Conservation (phyloP, 2,329 filamentous ascomycete species). For the Colletotrichum graminicola region DNA sequence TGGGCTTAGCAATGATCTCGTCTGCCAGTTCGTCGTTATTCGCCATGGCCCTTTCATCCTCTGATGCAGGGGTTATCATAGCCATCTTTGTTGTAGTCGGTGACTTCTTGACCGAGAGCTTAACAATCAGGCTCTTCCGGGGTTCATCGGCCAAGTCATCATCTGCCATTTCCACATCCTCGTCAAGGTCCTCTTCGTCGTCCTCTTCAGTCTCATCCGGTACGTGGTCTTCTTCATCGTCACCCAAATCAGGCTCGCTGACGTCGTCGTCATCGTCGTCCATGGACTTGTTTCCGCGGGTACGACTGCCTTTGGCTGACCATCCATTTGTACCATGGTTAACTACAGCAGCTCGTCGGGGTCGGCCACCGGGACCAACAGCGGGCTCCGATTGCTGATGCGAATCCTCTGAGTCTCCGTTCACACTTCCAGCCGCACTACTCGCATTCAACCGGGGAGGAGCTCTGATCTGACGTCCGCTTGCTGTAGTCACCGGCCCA, state of each 20-base stretch:
- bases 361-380: slow-evolving; percentile 61
- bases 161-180: slow-evolving; percentile 67
- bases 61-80: slow-evolving; percentile 25
- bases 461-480: slow-evolving; percentile 85
- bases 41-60: slow-evolving; percentile 12
- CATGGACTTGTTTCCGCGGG: slow-evolving; percentile 60
- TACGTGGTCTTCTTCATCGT: slow-evolving; percentile 79
- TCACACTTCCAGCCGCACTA: slow-evolving; percentile 61
- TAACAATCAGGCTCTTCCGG: slow-evolving; percentile 77
- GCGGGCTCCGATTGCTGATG: slow-evolving; percentile 49
- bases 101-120: slow-evolving; percentile 68
- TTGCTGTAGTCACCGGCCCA: slow-evolving; percentile 78
- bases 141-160: slow-evolving; percentile 63
- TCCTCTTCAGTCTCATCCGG: slow-evolving; percentile 71
- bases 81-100: slow-evolving; percentile 45
- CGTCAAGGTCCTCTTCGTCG: slow-evolving; percentile 68
- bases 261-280: slow-evolving; percentile 73
- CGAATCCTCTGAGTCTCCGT: slow-evolving; percentile 56
- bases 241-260: slow-evolving; percentile 80
- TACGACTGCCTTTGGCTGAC: slow-evolving; percentile 46
- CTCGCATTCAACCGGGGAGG: slow-evolving; percentile 72
- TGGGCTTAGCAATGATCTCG: slow-evolving; percentile 32
- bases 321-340: slow-evolving; percentile 65
- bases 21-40: slow-evolving; percentile 11
- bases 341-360: slow-evolving; percentile 63